Evolutionary conservation across 495 filamentous ascomycete genomes (phyloP), one percentile per base, ranked within the genome.

Genomic region (Neurospora sp.): DNA sequence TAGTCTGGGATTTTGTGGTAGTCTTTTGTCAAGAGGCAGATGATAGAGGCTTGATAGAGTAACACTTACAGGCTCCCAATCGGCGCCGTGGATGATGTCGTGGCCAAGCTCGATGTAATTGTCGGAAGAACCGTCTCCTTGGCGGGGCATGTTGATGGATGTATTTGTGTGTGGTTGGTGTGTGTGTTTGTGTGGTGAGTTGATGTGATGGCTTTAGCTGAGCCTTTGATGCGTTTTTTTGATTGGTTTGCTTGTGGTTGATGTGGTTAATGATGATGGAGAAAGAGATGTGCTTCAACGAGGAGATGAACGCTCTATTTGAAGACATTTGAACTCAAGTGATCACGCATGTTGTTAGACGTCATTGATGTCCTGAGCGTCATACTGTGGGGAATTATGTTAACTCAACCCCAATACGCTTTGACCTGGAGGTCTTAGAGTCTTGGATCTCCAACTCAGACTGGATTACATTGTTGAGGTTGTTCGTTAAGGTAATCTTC

Each of bases 41-140:
- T 59, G 4, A 69, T 9, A 16, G 20, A 69, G 9, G 17, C 20
- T 59, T 65, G 48, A 10, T 10, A 39, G 71, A 27, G 20, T 22
- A 22, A 27, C 22, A 59, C 74, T 74, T 68, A 81, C 82, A 14
- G 71, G 68, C 40, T 76, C 76, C 40, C 71, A 38, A 17, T 76
- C 75, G n/a, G 79, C 78, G 44, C 82, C 82, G 73, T 84, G 82
- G 72, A 82, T 79, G 45, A 84, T 82, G 76, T 83, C 77, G 70
- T 82, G 71, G 39, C 74, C 72, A 3, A 74, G 68, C 70, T 82
- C 78, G n/a, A 79, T 73, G 45, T 79, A 77, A 73, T 82, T 83
- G 78, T 83, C 76, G 17, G 74, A 72, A 68, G 76, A 75, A 35
- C 80, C 81, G 73, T 79, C 79, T 78, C 81, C 80, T 44, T 81